Conservation (phyloP, 164 flowering plant species). For the Nelumbo lutea region DNA sequence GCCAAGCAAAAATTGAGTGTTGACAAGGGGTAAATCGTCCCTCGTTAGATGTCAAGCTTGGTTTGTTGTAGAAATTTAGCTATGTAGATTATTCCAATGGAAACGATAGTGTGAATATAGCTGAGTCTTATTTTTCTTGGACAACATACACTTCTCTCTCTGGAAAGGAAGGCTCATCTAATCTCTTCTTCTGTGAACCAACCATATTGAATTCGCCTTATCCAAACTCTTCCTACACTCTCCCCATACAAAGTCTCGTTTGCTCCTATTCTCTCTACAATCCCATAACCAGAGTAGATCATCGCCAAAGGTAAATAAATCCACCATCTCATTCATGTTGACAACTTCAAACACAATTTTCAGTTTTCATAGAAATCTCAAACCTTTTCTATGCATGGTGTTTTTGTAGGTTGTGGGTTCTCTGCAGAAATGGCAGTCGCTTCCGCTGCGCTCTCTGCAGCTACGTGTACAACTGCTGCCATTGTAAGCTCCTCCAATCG, state of each 20-base stretch:
- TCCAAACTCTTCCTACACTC: conserved; percentile 22
- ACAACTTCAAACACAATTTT: neutral
- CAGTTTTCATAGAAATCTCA: neutral
- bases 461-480: conserved; percentile 10
- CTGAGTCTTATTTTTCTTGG: neutral
- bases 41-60: no score
- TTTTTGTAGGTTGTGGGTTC: conserved; percentile 4
- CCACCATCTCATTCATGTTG: neutral
- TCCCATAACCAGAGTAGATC: conserved; percentile 2
- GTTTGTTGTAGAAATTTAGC: no score
- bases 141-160: neutral
- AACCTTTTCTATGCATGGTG: no score
- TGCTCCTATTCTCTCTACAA: conserved; percentile 10
- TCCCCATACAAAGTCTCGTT: conserved; percentile 11
- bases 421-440: conserved; percentile 32
- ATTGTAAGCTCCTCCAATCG: conserved; percentile 7
- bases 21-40: no score
- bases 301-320: conserved; percentile 9
- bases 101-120: no score
- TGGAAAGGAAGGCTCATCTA: conserved; percentile 8
- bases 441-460: conserved; percentile 32
- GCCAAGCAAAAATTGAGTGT: no score
- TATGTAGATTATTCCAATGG: no score
- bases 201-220: conserved; percentile 32
- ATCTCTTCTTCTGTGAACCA: conserved; percentile 22